Conservation (phyloP, 164 flowering plant species). For the Aristolochia contorta region DNA sequence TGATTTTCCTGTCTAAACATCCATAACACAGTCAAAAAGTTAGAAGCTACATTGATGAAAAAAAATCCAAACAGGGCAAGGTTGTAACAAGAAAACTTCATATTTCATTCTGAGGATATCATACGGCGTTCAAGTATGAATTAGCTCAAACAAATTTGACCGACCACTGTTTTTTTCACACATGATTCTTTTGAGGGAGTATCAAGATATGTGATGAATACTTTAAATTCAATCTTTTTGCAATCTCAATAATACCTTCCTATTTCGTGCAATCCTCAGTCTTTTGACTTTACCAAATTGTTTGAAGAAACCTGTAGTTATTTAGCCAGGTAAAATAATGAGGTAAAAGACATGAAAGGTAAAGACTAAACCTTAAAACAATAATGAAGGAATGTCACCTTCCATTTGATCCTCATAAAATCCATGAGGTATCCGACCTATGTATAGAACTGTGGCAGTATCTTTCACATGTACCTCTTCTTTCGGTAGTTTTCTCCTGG, state of each 20-base stretch:
- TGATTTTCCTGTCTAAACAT: slow-evolving; percentile 77
- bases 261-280: slow-evolving; percentile 68
- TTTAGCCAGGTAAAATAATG: slow-evolving; percentile 2
- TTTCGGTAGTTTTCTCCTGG: slow-evolving; percentile 39
- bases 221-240: background rate
- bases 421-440: slow-evolving; percentile 91
- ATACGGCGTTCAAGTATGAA: too few relatives aligned
- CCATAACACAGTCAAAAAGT: background rate
- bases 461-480: slow-evolving; percentile 18
- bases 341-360: background rate
- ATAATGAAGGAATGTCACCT: slow-evolving; percentile 28
- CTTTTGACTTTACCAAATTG: slow-evolving; percentile 74
- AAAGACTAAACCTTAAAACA: background rate
- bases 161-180: too few relatives aligned
- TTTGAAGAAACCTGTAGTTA: slow-evolving; percentile 50
- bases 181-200: too few relatives aligned
- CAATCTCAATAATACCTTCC: slow-evolving; percentile 37
- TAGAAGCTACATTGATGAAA: background rate
- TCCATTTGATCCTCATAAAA: slow-evolving; percentile 84
- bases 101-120: too few relatives aligned
- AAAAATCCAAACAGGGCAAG: too few relatives aligned
- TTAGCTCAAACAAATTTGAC: too few relatives aligned
- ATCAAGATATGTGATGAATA: too few relatives aligned
- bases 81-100: too few relatives aligned
- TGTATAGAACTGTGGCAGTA: slow-evolving; percentile 59